A percentile compares a stretch with the other conserved stretches of the same genome.
phyloP scores from a whole-genome alignment of 1,284 basidiomycete genomes.

The Sphagnurus paluster region DNA sequence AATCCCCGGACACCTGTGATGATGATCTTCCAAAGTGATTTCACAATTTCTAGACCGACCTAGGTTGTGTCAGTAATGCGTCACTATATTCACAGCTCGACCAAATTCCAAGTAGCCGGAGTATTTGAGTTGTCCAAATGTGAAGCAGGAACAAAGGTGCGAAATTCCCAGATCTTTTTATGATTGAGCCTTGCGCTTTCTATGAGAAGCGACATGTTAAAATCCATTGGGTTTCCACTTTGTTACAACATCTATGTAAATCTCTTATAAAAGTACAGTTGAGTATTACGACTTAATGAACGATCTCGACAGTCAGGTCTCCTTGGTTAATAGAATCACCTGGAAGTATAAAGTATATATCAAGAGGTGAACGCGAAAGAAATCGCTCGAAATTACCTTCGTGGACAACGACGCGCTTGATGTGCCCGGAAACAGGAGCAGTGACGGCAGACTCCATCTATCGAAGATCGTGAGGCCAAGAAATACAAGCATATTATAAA shows the following conservation, averaged over 20 bases:
- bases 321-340: conserved; percentile 89
- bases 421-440: conserved; percentile 92
- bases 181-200: too few relatives aligned
- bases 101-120: too few relatives aligned
- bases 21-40: background rate
- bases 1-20: background rate
- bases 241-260: conserved; percentile 12
- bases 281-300: conserved; percentile 32
- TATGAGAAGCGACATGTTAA: too few relatives aligned
- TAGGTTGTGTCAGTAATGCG: too few relatives aligned
- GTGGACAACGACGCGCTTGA: conserved; percentile 88
- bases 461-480: conserved; percentile 22
- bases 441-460: conserved; percentile 97
- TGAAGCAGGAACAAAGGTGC: too few relatives aligned
- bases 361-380: conserved; percentile 14
- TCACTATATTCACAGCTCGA: too few relatives aligned
- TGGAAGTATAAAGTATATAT: conserved; percentile 27
- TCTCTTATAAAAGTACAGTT: conserved; percentile 7
- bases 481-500: conserved; percentile 45
- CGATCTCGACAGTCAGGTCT: conserved; percentile 84
- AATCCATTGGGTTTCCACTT: too few relatives aligned
- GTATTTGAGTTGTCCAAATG: too few relatives aligned
- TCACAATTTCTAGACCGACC: too few relatives aligned
- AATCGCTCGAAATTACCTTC: conserved; percentile 49
- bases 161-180: too few relatives aligned